phyloP scores from a whole-genome alignment of 1,284 basidiomycete species.

The Cryptococcus sp. region DNA sequence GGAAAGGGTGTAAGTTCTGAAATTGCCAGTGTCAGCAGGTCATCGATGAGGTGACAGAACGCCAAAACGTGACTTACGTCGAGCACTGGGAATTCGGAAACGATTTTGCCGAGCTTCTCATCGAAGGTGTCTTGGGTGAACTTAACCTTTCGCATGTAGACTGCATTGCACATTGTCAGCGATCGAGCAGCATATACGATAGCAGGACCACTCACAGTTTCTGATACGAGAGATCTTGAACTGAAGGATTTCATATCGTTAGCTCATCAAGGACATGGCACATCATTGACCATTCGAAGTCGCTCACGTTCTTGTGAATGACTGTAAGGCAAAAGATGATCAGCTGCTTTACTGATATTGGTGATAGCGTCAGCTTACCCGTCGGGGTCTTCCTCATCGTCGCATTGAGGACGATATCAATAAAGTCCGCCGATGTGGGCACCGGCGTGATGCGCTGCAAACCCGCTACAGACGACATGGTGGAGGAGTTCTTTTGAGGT shows the following conservation, averaged over 20 bases:
- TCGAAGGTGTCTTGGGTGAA: constrained; percentile 98
- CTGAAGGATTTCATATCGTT: constrained; percentile 10
- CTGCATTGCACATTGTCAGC: constrained; percentile 56
- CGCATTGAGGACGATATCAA: constrained; percentile 95
- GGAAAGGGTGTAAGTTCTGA: constrained; percentile 91
- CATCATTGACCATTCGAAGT: background rate
- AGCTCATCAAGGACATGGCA: background rate
- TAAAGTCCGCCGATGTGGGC: constrained; percentile 89
- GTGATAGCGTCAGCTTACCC: constrained; percentile 3
- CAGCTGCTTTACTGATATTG: background rate
- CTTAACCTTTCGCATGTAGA: constrained; percentile 99
- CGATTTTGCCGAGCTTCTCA: constrained; percentile 91
- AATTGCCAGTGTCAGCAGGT: background rate
- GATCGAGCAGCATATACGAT: background rate
- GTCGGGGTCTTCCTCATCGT: constrained; percentile 87
- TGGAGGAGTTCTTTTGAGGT: constrained; percentile 11
- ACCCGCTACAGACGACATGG: constrained; percentile 57
- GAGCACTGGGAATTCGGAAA: constrained; percentile 94
- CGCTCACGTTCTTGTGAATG: constrained; percentile 81
- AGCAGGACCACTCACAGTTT: constrained; percentile 36
- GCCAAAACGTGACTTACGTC: constrained; percentile 63
- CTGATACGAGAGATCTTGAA: constrained; percentile 79
- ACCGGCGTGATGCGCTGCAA: constrained; percentile 96
- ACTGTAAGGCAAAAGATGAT: constrained; percentile 54
- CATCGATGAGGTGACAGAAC: background rate